Conservation (phyloP, 805 yeast species). For the Huiozyma naganishii region DNA sequence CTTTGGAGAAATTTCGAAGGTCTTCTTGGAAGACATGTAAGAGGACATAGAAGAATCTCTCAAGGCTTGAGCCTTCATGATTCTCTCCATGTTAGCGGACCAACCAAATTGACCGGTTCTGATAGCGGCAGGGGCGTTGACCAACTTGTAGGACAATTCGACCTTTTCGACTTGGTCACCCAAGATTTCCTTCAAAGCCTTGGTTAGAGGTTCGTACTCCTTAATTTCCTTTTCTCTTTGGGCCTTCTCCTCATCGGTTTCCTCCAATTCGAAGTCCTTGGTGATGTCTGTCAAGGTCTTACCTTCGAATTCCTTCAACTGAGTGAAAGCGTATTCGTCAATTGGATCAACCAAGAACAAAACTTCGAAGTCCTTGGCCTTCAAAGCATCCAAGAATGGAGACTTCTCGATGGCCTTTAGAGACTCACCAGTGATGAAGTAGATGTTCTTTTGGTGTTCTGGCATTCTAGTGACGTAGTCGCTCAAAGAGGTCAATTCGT, state of each 20-base stretch:
- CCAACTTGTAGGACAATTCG: slow-evolving; percentile 92
- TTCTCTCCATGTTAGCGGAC: slow-evolving; percentile 99
- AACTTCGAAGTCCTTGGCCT: slow-evolving; percentile 97
- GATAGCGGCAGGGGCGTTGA: slow-evolving; percentile 99
- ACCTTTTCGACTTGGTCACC: slow-evolving; percentile 99
- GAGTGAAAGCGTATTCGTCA: slow-evolving; percentile 99
- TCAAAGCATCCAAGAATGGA: slow-evolving; percentile 97
- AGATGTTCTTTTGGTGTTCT: slow-evolving; percentile 98
- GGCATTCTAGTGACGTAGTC: slow-evolving; percentile 99
- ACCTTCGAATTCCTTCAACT: slow-evolving; percentile 98
- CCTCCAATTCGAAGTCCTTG: slow-evolving; percentile 97
- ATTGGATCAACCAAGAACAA: slow-evolving; percentile 97
- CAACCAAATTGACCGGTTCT: slow-evolving; percentile 99
- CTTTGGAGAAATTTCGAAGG: slow-evolving; percentile 95
- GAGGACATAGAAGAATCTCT: slow-evolving; percentile 98
- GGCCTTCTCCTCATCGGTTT: slow-evolving; percentile 95
- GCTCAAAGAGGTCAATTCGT: slow-evolving; percentile 86
- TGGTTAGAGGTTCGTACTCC: slow-evolving; percentile 88
- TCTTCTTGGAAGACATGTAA: slow-evolving; percentile 99
- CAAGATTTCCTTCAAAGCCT: slow-evolving; percentile 90
- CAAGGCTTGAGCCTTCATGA: slow-evolving; percentile 99
- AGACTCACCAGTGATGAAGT: slow-evolving; percentile 98
- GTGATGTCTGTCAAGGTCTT: slow-evolving; percentile 98
- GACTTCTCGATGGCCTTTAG: slow-evolving; percentile 96
- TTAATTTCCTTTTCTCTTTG: slow-evolving; percentile 87